These are phyloP conservation scores for Globisporangium radiosum DNA, from an alignment of 352 stramenopile species.

Conservation along the genomic window DNA sequence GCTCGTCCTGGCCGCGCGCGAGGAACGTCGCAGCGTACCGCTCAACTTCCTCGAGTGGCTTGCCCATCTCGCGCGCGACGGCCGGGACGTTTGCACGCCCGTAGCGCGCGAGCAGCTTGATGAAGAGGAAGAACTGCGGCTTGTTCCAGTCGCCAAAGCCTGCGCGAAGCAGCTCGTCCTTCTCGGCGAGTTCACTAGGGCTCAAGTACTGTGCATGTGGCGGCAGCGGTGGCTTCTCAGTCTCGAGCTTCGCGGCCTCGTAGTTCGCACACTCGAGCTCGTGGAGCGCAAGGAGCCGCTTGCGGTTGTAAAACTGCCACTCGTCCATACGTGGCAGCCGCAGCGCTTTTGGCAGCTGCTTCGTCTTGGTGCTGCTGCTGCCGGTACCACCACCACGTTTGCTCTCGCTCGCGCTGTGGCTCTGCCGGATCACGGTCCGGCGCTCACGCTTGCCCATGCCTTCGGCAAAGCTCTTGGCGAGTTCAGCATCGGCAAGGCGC, in stretches of 20 bases:
- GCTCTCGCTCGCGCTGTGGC: conserved; percentile 29
- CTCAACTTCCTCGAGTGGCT: conserved; percentile 69
- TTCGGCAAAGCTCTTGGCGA: conserved; percentile 68
- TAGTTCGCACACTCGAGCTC: conserved; percentile 81
- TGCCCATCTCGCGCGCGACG: conserved; percentile 79
- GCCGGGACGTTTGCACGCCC: conserved; percentile 68
- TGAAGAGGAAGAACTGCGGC: conserved; percentile 81
- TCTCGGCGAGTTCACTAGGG: conserved; percentile 88
- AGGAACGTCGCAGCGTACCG: conserved; percentile 67
- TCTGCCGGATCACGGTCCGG: conserved; percentile 68
- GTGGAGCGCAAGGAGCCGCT: conserved; percentile 70
- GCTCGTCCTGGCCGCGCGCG: conserved; percentile 55
- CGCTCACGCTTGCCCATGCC: conserved; percentile 83
- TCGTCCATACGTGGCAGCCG: conserved; percentile 81
- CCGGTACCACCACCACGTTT: conserved; percentile 22
- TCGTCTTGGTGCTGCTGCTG: conserved; percentile 44
- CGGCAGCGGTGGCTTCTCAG: conserved; percentile 67
- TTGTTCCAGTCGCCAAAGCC: conserved; percentile 86
- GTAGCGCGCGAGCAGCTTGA: conserved; percentile 78
- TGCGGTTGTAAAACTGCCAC: conserved; percentile 86
- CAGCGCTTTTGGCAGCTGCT: conserved; percentile 73
- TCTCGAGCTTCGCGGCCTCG: conserved; percentile 65
- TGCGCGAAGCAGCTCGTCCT: conserved; percentile 80
- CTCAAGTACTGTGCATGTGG: conserved; percentile 74
- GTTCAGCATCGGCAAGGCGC: conserved; percentile 75